Conservation (phyloP, 2,329 filamentous ascomycete species). For the Botrytis fragariae region DNA sequence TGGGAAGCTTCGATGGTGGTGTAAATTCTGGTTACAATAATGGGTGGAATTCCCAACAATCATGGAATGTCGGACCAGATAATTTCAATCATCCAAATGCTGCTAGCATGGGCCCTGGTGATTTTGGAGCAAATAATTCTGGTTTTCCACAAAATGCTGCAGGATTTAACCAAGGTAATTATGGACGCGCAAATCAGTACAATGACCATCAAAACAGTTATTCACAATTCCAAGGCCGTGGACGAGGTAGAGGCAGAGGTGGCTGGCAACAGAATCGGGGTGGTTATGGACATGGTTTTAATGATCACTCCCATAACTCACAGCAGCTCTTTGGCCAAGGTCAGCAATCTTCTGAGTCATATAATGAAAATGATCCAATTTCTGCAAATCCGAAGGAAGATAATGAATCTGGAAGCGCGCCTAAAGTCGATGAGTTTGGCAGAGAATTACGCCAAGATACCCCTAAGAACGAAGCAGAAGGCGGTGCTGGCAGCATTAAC, state of each 20-base stretch:
- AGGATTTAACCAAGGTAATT: slow-evolving; percentile 82
- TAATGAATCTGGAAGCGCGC: slow-evolving; percentile 21
- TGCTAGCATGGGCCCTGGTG: slow-evolving; percentile 75
- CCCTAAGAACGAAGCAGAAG: slow-evolving; percentile 18
- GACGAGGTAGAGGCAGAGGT: slow-evolving; percentile 40
- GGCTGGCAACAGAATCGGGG: slow-evolving; percentile 35
- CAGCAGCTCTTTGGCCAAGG: slow-evolving; percentile 33
- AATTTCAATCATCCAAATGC: slow-evolving; percentile 84
- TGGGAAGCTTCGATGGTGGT: slow-evolving; percentile 64
- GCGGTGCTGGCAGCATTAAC: slow-evolving; percentile 3
- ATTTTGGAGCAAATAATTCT: slow-evolving; percentile 76
- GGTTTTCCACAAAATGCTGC: slow-evolving; percentile 59
- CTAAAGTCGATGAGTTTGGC: slow-evolving; percentile 40
- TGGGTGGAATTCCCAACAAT: slow-evolving; percentile 78
- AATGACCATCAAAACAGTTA: slow-evolving; percentile 70
- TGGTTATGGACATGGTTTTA: slow-evolving; percentile 34
- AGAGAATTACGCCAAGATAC: slow-evolving; percentile 38
- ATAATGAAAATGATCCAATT: slow-evolving; percentile 35
- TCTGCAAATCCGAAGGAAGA: slow-evolving; percentile 37
- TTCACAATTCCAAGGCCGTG: slow-evolving; percentile 51
- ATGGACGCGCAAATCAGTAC: slow-evolving; percentile 65
- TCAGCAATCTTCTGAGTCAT: slow-evolving; percentile 32
- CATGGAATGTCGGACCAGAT: slow-evolving; percentile 82
- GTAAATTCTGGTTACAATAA: slow-evolving; percentile 63
- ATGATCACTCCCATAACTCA: slow-evolving; percentile 36